Conservation (phyloP, 208 protist species). For the Crithidia sp. region DNA sequence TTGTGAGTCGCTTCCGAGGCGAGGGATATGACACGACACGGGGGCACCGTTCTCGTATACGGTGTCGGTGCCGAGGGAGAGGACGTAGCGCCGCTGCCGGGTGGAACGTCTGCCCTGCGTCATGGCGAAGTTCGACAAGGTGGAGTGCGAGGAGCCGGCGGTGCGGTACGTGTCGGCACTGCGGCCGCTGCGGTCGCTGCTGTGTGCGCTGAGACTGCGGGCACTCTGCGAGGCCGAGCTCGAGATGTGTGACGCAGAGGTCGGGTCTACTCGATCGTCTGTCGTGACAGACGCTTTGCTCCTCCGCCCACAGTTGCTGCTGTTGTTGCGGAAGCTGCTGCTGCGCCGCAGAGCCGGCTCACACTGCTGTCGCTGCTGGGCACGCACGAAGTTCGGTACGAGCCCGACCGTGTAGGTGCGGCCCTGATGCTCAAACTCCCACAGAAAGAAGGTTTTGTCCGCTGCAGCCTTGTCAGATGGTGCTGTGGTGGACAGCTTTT, state of each 20-base stretch:
- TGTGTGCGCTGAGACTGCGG: neutral
- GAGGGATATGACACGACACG: neutral
- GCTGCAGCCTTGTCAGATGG: neutral
- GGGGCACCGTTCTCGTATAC: conserved; percentile 8
- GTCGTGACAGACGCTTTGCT: neutral
- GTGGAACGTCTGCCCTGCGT: neutral
- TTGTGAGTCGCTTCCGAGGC: neutral
- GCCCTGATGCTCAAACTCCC: conserved; percentile 33
- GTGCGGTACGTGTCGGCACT: conserved; percentile 23
- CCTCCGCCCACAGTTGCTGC: too few species aligned
- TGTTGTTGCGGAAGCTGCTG: neutral
- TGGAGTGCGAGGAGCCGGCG: conserved; percentile 9
- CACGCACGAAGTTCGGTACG: conserved; percentile 29
- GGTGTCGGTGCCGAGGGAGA: conserved; percentile 12
- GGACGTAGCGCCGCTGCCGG: conserved; percentile 10
- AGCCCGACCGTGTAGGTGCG: conserved; percentile 17
- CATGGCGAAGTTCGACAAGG: conserved; percentile 15
- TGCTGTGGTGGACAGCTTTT: neutral
- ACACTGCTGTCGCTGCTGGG: conserved; percentile 1
- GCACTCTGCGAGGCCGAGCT: conserved; percentile 3
- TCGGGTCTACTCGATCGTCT: conserved; percentile 8
- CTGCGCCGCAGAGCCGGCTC: too few species aligned
- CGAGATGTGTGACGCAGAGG: neutral
- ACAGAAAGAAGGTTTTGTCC: conserved; percentile 11
- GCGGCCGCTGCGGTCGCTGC: conserved; percentile 6